These are phyloP conservation scores for Prunus padus DNA, from an alignment of 306 rosid species.

Conservation along the genomic window DNA sequence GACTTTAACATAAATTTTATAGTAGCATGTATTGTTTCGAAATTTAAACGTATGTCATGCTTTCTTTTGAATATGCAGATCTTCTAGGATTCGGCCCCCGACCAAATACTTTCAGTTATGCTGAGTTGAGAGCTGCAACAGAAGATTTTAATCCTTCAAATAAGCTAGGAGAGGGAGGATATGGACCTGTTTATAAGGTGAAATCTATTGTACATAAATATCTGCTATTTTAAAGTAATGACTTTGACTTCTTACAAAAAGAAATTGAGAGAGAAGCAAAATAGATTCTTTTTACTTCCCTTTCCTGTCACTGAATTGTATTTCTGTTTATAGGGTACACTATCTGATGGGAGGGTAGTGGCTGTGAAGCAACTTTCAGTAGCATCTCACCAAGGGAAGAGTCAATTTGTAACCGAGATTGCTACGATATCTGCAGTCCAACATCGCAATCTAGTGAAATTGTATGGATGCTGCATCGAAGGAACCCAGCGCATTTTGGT, in stretches of 20 bases:
- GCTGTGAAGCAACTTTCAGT: conserved; percentile 40
- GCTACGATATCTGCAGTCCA: conserved; percentile 26
- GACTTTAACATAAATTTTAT: not conserved
- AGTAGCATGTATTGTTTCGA: not conserved
- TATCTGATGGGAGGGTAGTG: conserved; percentile 30
- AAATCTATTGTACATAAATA: not conserved
- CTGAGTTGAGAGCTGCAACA: conserved; percentile 29
- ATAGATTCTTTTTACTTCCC: no score
- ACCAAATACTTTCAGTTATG: conserved; percentile 29
- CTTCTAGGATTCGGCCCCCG: conserved; percentile 21
- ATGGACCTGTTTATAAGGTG: conserved; percentile 35
- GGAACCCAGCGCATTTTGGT: conserved; percentile 25
- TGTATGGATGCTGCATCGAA: conserved; percentile 38
- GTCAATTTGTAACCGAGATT: conserved; percentile 34
- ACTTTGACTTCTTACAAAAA: no score
- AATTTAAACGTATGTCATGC: not conserved
- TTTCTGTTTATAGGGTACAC: conserved; percentile 26
- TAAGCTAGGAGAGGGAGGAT: conserved; percentile 39
- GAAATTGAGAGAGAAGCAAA: not conserved
- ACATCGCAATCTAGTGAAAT: conserved; percentile 36
- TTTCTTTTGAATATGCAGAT: not conserved
- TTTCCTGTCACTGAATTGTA: not conserved
- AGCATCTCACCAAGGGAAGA: conserved; percentile 31
- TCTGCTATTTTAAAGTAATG: not conserved
- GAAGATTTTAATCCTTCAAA: conserved; percentile 28